Conservation (phyloP, 148 eudicot genomes). For the Rhododendron griersonianum region DNA sequence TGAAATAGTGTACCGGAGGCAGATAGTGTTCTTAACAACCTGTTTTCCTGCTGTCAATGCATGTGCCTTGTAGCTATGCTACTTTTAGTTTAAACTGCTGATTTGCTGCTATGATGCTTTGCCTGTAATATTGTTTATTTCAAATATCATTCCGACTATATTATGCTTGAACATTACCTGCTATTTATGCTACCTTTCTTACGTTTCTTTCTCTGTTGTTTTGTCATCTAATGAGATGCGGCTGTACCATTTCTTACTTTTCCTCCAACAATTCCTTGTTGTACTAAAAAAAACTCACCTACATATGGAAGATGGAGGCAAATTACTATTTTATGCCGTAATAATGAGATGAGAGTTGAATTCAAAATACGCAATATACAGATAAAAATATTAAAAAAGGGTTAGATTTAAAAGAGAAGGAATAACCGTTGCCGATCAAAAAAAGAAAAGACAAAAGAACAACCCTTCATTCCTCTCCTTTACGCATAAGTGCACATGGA, state of each 20-base stretch:
- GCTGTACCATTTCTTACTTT: background rate
- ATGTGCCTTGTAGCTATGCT: background rate
- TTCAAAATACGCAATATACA: background rate
- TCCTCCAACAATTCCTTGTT: background rate
- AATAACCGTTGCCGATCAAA: background rate
- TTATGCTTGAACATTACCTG: background rate
- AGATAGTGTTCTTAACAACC: background rate
- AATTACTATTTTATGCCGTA: background rate
- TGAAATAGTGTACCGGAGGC: background rate
- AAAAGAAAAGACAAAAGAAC: background rate
- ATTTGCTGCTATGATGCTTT: background rate
- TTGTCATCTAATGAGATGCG: background rate
- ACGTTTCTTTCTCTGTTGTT: background rate
- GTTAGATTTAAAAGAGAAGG: background rate
- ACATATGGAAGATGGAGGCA: background rate
- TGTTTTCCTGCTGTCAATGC: background rate
- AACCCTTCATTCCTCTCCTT: background rate
- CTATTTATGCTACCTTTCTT: background rate
- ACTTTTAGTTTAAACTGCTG: background rate
- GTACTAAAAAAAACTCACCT: background rate
- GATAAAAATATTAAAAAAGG: background rate
- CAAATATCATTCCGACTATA: background rate
- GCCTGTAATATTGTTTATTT: background rate
- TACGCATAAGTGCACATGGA: background rate
- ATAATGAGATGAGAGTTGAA: background rate